phyloP scores from a whole-genome alignment of 2,329 filamentous ascomycete genomes.

The Claviceps citrina region DNA sequence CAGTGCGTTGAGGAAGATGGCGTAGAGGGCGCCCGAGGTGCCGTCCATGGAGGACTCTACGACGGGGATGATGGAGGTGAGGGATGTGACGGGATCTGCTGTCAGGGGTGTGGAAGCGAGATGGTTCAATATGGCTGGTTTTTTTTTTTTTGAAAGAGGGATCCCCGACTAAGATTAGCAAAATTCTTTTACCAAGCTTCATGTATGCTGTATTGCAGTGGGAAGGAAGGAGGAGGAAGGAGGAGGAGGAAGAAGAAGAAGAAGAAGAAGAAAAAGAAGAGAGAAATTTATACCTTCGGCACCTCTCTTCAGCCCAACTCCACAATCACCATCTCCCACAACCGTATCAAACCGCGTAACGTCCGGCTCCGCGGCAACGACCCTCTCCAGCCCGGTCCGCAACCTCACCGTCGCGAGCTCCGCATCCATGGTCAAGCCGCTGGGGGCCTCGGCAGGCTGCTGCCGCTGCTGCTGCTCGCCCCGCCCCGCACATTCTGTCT shows the following conservation, averaged over 20 bases:
- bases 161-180: no score
- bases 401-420: conserved; percentile 35
- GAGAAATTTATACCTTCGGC: conserved; percentile 50
- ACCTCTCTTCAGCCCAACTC: conserved; percentile 70
- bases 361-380: conserved; percentile 54
- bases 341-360: conserved; percentile 64
- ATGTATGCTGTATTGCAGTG: not conserved
- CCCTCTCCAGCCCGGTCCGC: conserved; percentile 39
- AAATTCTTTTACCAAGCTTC: no score
- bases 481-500: no score
- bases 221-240: not conserved
- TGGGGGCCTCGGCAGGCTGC: no score
- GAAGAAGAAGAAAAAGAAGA: not conserved
- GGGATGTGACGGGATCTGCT: conserved; percentile 37
- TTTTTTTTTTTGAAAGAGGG: not conserved
- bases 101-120: conserved; percentile 28
- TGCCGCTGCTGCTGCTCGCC: no score
- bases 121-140: conserved; percentile 35
- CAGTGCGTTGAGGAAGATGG: conserved; percentile 82
- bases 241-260: not conserved
- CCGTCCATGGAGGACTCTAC: conserved; percentile 46
- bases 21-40: conserved; percentile 46
- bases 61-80: conserved; percentile 36
- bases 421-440: conserved; percentile 38
- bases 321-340: conserved; percentile 83